phyloP scores from a whole-genome alignment of 495 filamentous ascomycete genomes.

The Aspergillus ellipticus region DNA sequence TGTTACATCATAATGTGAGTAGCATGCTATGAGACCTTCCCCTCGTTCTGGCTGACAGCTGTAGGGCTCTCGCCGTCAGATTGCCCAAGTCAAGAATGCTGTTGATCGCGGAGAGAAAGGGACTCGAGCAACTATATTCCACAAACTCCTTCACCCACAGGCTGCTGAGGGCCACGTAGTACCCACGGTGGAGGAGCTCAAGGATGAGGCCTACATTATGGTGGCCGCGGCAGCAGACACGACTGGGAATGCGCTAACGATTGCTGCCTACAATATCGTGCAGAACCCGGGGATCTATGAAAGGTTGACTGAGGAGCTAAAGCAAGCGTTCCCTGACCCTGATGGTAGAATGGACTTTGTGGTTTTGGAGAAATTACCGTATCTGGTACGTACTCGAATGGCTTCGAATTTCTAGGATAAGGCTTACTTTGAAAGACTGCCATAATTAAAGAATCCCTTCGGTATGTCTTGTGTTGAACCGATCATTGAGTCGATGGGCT shows the following conservation, averaged over 20 bases:
- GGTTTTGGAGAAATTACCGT: constrained; percentile 29
- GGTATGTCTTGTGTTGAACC: constrained; percentile 11
- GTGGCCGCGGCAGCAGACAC: constrained; percentile 37
- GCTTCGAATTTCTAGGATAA: neutral
- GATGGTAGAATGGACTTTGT: constrained; percentile 17
- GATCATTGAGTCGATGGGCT: neutral
- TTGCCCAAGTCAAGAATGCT: constrained; percentile 13
- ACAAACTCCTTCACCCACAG: constrained; percentile 27
- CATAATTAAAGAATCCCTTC: constrained; percentile 28
- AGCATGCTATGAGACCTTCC: neutral
- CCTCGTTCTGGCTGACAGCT: neutral
- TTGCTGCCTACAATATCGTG: constrained; percentile 35
- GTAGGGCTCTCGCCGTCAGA: constrained; percentile 15
- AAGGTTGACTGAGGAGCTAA: constrained; percentile 28
- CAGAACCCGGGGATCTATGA: constrained; percentile 26
- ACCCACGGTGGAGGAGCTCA: constrained; percentile 18
- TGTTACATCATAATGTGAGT: constrained; percentile 24
- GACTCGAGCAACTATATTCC: constrained; percentile 30
- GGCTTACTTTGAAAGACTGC: constrained; percentile 17
- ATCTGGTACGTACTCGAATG: constrained; percentile 21
- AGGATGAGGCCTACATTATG: constrained; percentile 31
- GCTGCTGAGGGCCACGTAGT: constrained; percentile 19
- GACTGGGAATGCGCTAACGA: constrained; percentile 34
- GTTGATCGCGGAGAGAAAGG: constrained; percentile 19
- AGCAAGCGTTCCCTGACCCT: constrained; percentile 29